Evolutionary conservation across 192 early-diverging fungal species (phyloP), one percentile per base, ranked within the genome.

Genomic region (Phlyctochytrium planicorne): DNA sequence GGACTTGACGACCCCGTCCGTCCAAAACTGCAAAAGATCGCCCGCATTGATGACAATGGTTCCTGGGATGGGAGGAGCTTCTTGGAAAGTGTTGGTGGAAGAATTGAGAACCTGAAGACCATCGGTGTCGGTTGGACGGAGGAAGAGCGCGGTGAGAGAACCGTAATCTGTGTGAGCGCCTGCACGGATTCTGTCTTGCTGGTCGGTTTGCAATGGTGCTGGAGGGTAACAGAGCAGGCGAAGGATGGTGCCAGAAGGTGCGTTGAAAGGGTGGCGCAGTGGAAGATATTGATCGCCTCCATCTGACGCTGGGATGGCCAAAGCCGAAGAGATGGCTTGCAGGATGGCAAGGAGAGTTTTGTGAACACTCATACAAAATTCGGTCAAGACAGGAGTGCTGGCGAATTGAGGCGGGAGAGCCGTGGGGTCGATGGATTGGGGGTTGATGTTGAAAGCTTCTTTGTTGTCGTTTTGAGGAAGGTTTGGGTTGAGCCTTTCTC

Each of bases 101-200:
- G 63, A 62, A 14, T 65, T 35, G 33, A 69, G 66, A 3, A 75
- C 73, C 56, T 77, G 59, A 2, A 77, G 52, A 23, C 76, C 72
- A 0, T 72, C 76, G 20, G 84, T 74, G 53, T 87, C 82, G 66
- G 87, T 20, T 47, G 40, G 40, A 6, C 40, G 78, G 71, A 90
- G 89, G 67, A 90, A 88, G 32, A 91, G 63, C 2, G 90, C 59
- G 3, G 88, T 90, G 24, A 90, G 66, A 0, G 84, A 82, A 3
- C 89, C 89, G 69, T 91, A 91, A 67, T 91, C 89, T 0, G 88
- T 65, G 82, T 80, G 70, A 2, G 79, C 24, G 82, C 87, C 35
- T 83, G 56, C 23, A 80, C 75, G 32, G 16, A n/a, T 20, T 10
- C 34, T 14, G 12, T 63, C 34, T 24, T 63, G 24, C 29, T 47